Percentiles rank a stretch among this genome's conserved stretches.
These are phyloP conservation scores for Aspergillus niger DNA, from an alignment of 2,329 filamentous ascomycete genomes.

Conservation along the genomic window DNA sequence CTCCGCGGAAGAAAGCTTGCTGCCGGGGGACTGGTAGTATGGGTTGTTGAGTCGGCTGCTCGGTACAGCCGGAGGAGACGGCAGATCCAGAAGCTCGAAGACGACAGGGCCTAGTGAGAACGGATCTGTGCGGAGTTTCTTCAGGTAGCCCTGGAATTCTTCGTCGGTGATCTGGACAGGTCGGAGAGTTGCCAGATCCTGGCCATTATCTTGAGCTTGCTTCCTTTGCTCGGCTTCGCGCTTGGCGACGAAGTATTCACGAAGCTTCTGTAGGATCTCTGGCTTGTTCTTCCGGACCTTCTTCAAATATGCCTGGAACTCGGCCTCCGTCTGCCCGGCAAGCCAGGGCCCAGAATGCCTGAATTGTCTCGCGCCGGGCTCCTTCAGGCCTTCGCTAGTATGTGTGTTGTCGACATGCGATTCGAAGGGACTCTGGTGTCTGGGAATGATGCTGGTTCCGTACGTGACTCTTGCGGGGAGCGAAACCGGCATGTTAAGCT, in stretches of 20 bases:
- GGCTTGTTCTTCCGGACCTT: constrained; percentile 46
- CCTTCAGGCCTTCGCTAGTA: constrained; percentile 33
- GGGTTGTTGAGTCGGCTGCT: constrained; percentile 35
- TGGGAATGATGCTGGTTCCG: constrained; percentile 28
- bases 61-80: constrained; percentile 45
- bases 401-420: constrained; percentile 48
- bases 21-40: constrained; percentile 40
- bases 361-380: constrained; percentile 50
- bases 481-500: constrained; percentile 73
- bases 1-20: constrained; percentile 40
- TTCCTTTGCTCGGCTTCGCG: constrained; percentile 39
- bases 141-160: constrained; percentile 50
- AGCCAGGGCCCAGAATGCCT: constrained; percentile 63
- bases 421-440: constrained; percentile 46
- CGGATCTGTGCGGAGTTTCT: constrained; percentile 45
- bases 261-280: constrained; percentile 40
- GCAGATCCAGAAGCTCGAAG: constrained; percentile 59
- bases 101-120: constrained; percentile 56
- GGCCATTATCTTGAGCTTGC: constrained; percentile 44
- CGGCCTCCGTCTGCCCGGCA: constrained; percentile 56
- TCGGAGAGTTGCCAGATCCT: constrained; percentile 34
- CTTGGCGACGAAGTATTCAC: constrained; percentile 36
- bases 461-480: constrained; percentile 44
- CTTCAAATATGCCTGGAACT: constrained; percentile 57
- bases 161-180: constrained; percentile 43